phyloP scores from a whole-genome alignment of 1,284 basidiomycete species.

The Cryptococcus sp. region DNA sequence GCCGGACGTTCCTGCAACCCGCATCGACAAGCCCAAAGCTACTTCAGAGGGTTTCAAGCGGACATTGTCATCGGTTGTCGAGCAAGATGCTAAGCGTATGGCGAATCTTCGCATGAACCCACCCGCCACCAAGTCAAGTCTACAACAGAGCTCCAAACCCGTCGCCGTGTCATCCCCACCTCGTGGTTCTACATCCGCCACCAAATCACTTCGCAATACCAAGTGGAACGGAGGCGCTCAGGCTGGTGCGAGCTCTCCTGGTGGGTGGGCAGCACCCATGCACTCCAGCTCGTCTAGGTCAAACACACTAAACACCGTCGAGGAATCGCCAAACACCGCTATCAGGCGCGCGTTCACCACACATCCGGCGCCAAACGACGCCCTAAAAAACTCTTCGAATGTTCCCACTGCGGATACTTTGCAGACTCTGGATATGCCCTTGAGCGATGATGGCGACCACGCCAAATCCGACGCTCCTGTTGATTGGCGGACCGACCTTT shows the following conservation, averaged over 20 bases:
- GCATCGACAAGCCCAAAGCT: constrained; percentile 10
- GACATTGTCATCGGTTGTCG: constrained; percentile 42
- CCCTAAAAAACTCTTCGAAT: neutral
- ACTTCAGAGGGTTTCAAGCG: constrained; percentile 35
- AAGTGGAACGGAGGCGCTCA: constrained; percentile 15
- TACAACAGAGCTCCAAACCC: constrained; percentile 21
- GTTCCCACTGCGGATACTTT: constrained; percentile 2
- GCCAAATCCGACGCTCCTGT: constrained; percentile 2
- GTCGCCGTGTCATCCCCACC: constrained; percentile 38
- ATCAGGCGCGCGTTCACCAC: constrained; percentile 17
- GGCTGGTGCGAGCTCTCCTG: constrained; percentile 33
- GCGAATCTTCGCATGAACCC: constrained; percentile 23
- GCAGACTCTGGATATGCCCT: constrained; percentile 44
- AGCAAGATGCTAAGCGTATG: constrained; percentile 45
- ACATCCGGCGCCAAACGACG: too few species aligned
- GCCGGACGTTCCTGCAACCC: constrained; percentile 11
- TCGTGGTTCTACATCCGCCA: constrained; percentile 24
- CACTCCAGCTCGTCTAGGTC: constrained; percentile 6
- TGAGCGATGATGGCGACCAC: constrained; percentile 39
- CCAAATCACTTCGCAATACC: constrained; percentile 23
- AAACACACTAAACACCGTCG: constrained; percentile 27
- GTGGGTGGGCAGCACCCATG: constrained; percentile 26
- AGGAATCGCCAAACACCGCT: constrained; percentile 21
- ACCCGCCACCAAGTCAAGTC: constrained; percentile 14
- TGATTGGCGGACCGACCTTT: constrained; percentile 40